Base-by-base conservation (phyloP, 1,139 yeast species). In the Groenewaldozyma auringiensis region DNA sequence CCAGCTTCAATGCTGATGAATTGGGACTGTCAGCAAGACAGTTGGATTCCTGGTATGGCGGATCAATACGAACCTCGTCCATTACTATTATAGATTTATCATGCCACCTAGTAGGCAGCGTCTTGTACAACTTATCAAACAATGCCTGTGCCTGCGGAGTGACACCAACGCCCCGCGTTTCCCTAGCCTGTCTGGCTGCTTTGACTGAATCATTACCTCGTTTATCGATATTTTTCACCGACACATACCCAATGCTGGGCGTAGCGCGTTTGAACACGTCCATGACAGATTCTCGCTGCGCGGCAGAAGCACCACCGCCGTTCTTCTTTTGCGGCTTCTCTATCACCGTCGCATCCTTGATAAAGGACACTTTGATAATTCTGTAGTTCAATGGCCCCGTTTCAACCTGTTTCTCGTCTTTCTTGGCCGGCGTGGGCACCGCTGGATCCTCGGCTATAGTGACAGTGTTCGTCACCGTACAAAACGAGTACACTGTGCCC, bases 401-500 rank as follows among this genome's bases (percentile, higher is more conserved):
- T 16, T 32, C 18, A 16, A 13, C 8, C 18, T 32, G 36, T n/a
- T 13, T n/a, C 18, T 32, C 18, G 9, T 17, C n/a, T 20, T 35
- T 35, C 20, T 35, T 35, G 21, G 38, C n/a, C 9, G 38, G 38
- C 25, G 38, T 35, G 25, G 38, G 38, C 4, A 20, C 22, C 4
- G 25, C n/a, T 35, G 38, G 21, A 20, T 58, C 62, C 45, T 63
- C 64, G 16, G 56, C 56, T 27, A 66, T 47, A 3, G 73, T 65
- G n/a, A 72, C 51, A 2, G 74, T 69, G 51, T 63, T 64, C 25
- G 72, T 65, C 8, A 65, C 58, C 2, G 74, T 68, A 50, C 72
- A 77, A 60, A 75, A 80, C 6, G 87, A 74, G 61, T 79, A 81
- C 32, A 84, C 73, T 36, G 73, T 67, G 1, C 94, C 94, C 11